A percentile compares a stretch with the other conserved stretches of the same genome.
phyloP scores from a whole-genome alignment of 768 basidiomycete species.

The Termitomyces sp. region DNA sequence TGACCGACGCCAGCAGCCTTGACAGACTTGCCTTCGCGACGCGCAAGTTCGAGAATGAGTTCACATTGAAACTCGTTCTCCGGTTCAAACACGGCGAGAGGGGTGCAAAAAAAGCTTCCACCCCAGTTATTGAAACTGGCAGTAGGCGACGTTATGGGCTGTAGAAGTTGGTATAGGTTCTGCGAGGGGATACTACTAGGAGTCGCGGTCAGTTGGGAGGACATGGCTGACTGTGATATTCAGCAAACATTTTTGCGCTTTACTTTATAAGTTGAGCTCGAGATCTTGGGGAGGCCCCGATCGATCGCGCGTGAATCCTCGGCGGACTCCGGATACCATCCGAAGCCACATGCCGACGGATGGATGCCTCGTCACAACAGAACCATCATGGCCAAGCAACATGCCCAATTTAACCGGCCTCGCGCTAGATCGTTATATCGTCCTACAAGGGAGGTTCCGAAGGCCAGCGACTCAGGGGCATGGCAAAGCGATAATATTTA shows the following conservation, averaged over 20 bases:
- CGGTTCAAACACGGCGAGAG: constrained; percentile 74
- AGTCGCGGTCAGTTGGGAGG: constrained; percentile 26
- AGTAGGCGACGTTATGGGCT: constrained; percentile 43
- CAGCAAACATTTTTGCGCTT: constrained; percentile 29
- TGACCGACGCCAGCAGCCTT: constrained; percentile 89
- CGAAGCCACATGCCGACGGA: neutral
- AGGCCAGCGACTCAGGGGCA: neutral
- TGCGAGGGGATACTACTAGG: constrained; percentile 37
- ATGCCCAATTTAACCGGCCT: neutral
- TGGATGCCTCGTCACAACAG: neutral
- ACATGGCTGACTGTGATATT: constrained; percentile 27
- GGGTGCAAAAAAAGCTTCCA: constrained; percentile 64
- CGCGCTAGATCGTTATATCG: neutral
- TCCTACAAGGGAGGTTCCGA: neutral
- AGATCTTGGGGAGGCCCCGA: constrained; percentile 17
- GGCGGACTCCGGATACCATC: constrained; percentile 24
- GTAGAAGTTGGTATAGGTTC: constrained; percentile 48
- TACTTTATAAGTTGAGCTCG: constrained; percentile 25
- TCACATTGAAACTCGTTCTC: constrained; percentile 62
- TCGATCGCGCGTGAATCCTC: constrained; percentile 21
- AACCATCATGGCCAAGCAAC: neutral
- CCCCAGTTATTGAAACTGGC: constrained; percentile 84
- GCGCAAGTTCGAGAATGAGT: constrained; percentile 75
- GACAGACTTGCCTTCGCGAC: constrained; percentile 63
- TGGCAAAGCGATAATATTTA: neutral